Percentiles rank a stretch among this genome's conserved stretches.
Evolutionary conservation across 768 basidiomycete genomes (phyloP).

Genomic region (Phaeolepiota aurea): DNA sequence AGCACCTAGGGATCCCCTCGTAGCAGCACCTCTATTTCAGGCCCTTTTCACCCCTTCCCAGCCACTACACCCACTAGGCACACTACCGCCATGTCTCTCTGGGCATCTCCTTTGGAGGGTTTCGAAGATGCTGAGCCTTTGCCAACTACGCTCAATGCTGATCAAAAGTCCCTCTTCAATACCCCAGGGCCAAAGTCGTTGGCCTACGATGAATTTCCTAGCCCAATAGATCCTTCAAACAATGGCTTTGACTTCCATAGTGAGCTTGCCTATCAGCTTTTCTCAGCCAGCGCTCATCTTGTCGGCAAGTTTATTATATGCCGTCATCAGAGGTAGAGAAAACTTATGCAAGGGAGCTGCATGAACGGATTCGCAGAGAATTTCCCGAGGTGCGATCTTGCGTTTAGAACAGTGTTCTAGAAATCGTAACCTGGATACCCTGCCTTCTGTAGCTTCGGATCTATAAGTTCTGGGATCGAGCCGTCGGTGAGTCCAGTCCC

Average conservation of each 20-base stretch:
- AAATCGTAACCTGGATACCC: too few species aligned
- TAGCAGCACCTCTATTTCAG: too few species aligned
- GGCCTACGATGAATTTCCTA: conserved; percentile 46
- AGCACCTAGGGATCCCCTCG: too few species aligned
- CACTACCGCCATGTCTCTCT: conserved; percentile 10
- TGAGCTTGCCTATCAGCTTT: conserved; percentile 20
- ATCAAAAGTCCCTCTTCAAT: conserved; percentile 51
- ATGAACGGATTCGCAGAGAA: conserved; percentile 51
- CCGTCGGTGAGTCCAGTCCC: conserved; percentile 37
- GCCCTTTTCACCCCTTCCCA: too few species aligned
- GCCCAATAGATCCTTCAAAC: conserved; percentile 41
- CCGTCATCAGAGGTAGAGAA: conserved; percentile 31
- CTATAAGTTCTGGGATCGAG: conserved; percentile 52
- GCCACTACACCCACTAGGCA: too few species aligned
- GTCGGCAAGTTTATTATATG: conserved; percentile 52
- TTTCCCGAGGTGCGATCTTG: conserved; percentile 50
- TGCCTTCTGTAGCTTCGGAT: conserved; percentile 54
- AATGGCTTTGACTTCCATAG: conserved; percentile 73
- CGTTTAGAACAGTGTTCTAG: conserved; percentile 4
- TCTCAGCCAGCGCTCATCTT: background rate
- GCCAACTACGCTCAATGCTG: conserved; percentile 35
- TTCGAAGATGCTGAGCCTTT: conserved; percentile 32
- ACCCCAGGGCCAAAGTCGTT: conserved; percentile 34
- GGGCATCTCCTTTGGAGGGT: conserved; percentile 25
- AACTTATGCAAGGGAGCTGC: conserved; percentile 44